Base-by-base conservation (phyloP, 148 eudicot species). In the Silene uniflora region DNA sequence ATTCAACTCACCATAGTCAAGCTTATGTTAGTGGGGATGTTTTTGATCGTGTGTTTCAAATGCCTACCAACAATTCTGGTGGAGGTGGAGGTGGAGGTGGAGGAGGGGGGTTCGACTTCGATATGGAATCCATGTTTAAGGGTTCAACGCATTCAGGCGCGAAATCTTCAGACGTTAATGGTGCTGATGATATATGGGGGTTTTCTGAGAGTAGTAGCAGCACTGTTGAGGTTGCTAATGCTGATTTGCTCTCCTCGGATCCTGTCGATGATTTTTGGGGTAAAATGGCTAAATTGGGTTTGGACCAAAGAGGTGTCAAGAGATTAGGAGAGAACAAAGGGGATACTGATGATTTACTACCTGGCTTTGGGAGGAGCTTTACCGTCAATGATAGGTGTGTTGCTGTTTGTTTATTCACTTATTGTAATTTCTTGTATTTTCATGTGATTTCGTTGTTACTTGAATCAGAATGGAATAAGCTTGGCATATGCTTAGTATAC, bases 231-330 rank as follows among this genome's bases (percentile, higher is more conserved):
- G 76, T 71, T 63, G 67, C 64, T 67, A 69, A 44, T 80, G 83
- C 78, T 80, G 92, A 91, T 83, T 72, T 87, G 70, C 77, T 85
- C 75, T 77, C 85, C 18, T 77, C 85, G 75, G 83, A 76, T 87
- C 67, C 82, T 9, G 80, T 75, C 70, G 93, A 86, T 75, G 93
- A 93, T 58, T 79, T 90, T 60, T 79, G 89, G 62, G 93, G 90
- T 13, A 77, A 69, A 59, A 87, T 91, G 73, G 85, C 70, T 49
- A 79, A 77, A 19, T 22, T 72, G 56, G 81, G 86, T 39, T 71
- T 73, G 62, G 79, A 71, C 19, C 72, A 82, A 29, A 83, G 61
- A 59, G 82, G 64, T 5, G 71, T 66, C 13, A 47, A n/a, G 61
- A 80, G 73, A 19, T 69, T 58, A 9, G 76, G 29, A 66, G 73